Evolutionary conservation across 1,284 basidiomycete genomes (phyloP).

Genomic region (Trametes polyzona): DNA sequence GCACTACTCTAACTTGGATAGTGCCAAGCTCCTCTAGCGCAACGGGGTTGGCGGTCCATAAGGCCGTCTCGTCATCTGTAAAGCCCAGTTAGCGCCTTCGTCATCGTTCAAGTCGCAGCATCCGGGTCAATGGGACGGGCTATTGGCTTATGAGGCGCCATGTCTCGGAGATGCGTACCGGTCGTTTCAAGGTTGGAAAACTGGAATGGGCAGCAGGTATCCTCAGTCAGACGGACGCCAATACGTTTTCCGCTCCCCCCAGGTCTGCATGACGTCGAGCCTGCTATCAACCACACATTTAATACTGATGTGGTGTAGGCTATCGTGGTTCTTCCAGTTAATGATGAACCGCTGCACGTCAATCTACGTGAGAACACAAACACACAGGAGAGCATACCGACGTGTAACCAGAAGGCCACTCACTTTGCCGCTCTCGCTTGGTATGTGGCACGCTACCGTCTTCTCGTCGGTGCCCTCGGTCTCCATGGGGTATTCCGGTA

Average conservation of each 20-base stretch:
- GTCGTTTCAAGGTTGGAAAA: slow-evolving; percentile 7
- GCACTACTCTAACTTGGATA: slow-evolving; percentile 14
- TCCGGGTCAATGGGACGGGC: not conserved
- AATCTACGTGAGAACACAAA: too few relatives aligned
- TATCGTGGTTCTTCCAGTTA: slow-evolving; percentile 4
- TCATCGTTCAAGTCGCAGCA: not conserved
- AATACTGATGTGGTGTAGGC: not conserved
- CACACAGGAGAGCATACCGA: not conserved
- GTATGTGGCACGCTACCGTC: slow-evolving; percentile 16
- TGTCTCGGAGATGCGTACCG: slow-evolving; percentile 5
- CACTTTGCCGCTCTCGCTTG: slow-evolving; percentile 24
- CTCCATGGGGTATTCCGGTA: slow-evolving; percentile 14
- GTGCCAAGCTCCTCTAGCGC: slow-evolving; percentile 13
- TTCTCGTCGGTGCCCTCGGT: not conserved
- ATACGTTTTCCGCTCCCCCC: not conserved
- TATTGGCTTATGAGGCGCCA: too few relatives aligned
- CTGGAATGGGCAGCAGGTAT: not conserved
- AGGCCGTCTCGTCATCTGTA: slow-evolving; percentile 11
- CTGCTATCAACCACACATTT: not conserved
- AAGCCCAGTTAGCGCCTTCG: not conserved
- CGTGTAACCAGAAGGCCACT: not conserved
- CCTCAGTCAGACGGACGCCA: not conserved
- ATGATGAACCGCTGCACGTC: slow-evolving; percentile 4
- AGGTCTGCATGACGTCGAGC: not conserved
- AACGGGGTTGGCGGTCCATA: not conserved